Evolutionary conservation across 331 rosid species (phyloP), one percentile per base, ranked within the genome.

Genomic region (Telfairia occidentalis): DNA sequence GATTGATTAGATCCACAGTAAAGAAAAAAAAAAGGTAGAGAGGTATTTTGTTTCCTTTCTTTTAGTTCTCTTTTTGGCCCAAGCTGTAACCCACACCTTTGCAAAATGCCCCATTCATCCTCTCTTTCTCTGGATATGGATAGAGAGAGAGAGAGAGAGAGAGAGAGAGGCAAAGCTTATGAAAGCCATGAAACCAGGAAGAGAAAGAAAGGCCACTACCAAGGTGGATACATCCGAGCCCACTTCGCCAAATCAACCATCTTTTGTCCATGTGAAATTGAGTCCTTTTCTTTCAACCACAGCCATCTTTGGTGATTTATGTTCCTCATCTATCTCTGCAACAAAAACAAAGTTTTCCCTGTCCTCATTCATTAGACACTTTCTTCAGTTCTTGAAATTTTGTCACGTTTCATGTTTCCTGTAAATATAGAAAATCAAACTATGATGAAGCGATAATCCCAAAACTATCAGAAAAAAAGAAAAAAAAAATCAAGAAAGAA

Each of bases 161-260:
- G 28, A 35, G 23, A n/a, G n/a, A 24, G 34, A 66, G 16, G 16
- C 16, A 35, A n/a, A n/a, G 57, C 5, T 43, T 15, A 70, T 26
- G 58, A 70, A 70, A 46, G 58, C 75, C 75, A 45, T 70, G 75
- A 70, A 70, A 70, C 58, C 75, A 26, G 75, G 75, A 70, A 46
- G 57, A 70, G 58, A 70, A 70, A 70, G 21, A 70, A 28, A 42
- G 54, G 74, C 55, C 75, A 26, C 40, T 70, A 43, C 48, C 28
- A 63, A 26, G 11, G 57, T 26, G 57, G 58, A 24, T 15, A 70
- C 57, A 70, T 70, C 69, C 38, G 19, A 67, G 73, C 54, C 73
- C 73, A 67, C 73, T 67, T 40, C n/a, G 52, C 73, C 54, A 21
- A 38, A 66, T 66, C 53, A n/a, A n/a, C n/a, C n/a, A n/a, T n/a